Evolutionary conservation across 192 early-diverging fungal genomes (phyloP), one percentile per base, ranked within the genome.

Genomic region (Gamsiella multidivaricata): DNA sequence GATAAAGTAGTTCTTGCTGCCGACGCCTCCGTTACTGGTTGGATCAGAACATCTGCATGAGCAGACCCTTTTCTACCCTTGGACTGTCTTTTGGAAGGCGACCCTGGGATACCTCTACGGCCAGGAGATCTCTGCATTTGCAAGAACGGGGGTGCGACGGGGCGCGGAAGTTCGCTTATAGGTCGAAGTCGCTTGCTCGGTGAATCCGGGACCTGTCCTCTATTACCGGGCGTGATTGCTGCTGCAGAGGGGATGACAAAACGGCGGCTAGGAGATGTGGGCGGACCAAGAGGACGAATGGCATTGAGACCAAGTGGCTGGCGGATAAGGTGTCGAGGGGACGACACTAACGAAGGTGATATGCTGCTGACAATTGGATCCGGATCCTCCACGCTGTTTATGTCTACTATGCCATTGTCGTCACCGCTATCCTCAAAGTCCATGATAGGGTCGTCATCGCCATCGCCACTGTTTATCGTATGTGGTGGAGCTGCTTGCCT

Each of bases 131-230:
- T 22, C 39, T 52, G 61, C 17, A 10, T 5, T 23, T 49, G 49
- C 9, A 39, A n/a, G 8, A n/a, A 29, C 15, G 23, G 12, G 2
- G 61, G 49, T 25, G 37, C 49, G 5, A 53, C n/a, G 4, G 61
- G 61, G 18, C 39, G 17, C 34, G 49, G 61, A 2, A 64, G 15
- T 23, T 64, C 61, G 32, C 61, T 64, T 14, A 64, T 11, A 33
- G 61, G 61, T 52, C 61, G 32, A 29, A 64, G 50, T 18, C 61
- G 49, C 36, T 64, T 64, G 26, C 25, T 64, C 3, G 61, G 61
- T 1, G 61, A 64, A 7, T 39, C 17, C 22, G 61, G 58, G 5
- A 25, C 10, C n/a, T 20, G 15, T 49, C n/a, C 36, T 28, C 4
- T 45, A 23, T 61, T 28, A 32, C 41, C 28, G 25, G 1, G 11